Percentiles rank a stretch among this genome's conserved stretches.
Evolutionary conservation across 805 yeast species (phyloP).

Genomic region (Kregervanrija fluxuum): DNA sequence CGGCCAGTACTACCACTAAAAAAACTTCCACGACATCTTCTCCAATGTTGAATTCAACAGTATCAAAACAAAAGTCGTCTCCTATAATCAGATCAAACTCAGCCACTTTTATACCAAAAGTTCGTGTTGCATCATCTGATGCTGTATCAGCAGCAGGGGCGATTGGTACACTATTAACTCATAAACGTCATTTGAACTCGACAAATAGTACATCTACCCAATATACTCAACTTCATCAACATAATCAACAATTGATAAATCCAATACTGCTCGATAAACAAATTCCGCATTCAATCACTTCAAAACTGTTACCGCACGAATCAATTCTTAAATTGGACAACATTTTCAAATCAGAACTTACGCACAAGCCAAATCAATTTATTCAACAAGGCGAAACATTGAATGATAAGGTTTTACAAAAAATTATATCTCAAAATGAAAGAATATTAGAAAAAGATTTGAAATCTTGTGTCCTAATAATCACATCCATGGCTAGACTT

Average conservation of each 20-base stretch:
- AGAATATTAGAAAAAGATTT: conserved; percentile 23
- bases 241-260: conserved; percentile 25
- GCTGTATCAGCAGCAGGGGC: conserved; percentile 32
- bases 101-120: conserved; percentile 17
- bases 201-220: conserved; percentile 2
- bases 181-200: conserved; percentile 16
- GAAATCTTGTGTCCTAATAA: conserved; percentile 28
- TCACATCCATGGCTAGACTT: conserved; percentile 29
- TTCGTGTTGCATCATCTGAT: conserved; percentile 21
- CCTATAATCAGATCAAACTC: too few species aligned
- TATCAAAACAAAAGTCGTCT: too few species aligned
- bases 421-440: conserved; percentile 25
- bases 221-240: conserved; percentile 10
- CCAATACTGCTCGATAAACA: conserved; percentile 27
- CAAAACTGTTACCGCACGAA: conserved; percentile 25
- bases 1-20: too few species aligned
- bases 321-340: conserved; percentile 27
- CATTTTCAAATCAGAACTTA: conserved; percentile 27
- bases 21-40: too few species aligned
- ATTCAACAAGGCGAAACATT: conserved; percentile 23
- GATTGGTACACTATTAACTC: conserved; percentile 25
- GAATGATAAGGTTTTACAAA: conserved; percentile 25
- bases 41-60: background rate
- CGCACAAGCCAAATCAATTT: conserved; percentile 23
- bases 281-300: conserved; percentile 24